These are phyloP conservation scores for Gypsophila paniculata DNA, from an alignment of 179 eudicot genomes.

Conservation along the genomic window DNA sequence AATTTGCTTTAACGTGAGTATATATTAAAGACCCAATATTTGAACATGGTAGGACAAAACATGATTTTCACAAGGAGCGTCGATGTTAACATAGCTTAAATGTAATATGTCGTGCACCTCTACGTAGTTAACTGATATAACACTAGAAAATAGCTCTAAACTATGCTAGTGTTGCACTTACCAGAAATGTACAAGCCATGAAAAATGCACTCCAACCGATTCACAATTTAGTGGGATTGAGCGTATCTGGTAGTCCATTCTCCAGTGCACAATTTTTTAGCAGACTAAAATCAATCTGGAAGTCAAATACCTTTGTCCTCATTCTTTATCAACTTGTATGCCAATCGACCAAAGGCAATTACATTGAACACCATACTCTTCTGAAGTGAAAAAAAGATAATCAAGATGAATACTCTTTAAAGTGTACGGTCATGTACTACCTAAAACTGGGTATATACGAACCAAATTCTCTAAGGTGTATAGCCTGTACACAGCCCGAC, in stretches of 20 bases:
- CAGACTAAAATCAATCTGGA: neutral
- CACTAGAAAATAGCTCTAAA: neutral
- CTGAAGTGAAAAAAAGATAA: neutral
- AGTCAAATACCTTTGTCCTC: neutral
- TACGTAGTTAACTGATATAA: neutral
- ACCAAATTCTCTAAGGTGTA: neutral
- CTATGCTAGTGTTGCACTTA: constrained; percentile 34
- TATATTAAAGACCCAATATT: too few species aligned
- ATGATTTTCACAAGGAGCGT: too few species aligned
- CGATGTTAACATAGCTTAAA: neutral
- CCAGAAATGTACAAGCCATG: constrained; percentile 65
- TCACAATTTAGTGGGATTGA: too few species aligned
- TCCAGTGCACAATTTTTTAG: neutral
- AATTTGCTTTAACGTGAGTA: too few species aligned
- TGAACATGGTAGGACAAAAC: constrained; percentile 1
- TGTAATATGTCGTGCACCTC: neutral
- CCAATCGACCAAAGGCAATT: neutral
- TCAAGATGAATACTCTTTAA: neutral
- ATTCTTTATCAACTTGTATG: neutral
- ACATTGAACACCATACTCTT: neutral
- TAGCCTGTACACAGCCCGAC: too few species aligned
- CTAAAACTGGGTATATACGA: neutral
- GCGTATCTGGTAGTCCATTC: too few species aligned
- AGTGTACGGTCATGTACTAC: neutral
- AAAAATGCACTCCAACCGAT: too few species aligned